Percentiles rank a stretch among this genome's conserved stretches.
Conservation (phyloP, 2,329 filamentous ascomycete species). For the Juglanconis sp. region DNA sequence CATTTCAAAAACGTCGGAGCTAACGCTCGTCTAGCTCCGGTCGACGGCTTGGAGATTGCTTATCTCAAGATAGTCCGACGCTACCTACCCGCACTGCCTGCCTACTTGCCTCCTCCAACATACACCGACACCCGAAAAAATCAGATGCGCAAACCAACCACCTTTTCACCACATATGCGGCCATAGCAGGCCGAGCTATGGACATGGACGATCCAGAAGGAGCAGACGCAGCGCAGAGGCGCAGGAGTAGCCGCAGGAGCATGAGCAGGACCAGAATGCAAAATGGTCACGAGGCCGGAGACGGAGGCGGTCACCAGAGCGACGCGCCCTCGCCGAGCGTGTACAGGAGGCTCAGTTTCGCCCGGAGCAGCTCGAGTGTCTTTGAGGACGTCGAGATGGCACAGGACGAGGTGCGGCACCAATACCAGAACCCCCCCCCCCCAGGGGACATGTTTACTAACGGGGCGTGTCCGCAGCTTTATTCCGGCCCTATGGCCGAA, state of each 20-base stretch:
- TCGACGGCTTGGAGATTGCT: too few species aligned
- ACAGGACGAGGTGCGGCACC: slow-evolving; percentile 71
- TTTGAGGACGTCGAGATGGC: slow-evolving; percentile 99
- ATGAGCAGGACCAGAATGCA: slow-evolving; percentile 1
- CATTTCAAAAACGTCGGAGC: too few species aligned
- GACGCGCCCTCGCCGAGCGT: slow-evolving; percentile 31
- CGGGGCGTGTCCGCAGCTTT: slow-evolving; percentile 52
- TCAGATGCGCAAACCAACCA: not conserved
- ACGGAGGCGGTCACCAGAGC: slow-evolving; percentile 23
- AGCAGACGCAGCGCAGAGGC: slow-evolving; percentile 5
- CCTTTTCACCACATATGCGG: not conserved
- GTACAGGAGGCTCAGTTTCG: slow-evolving; percentile 66
- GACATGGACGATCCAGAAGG: slow-evolving; percentile 16
- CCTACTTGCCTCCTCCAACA: too few species aligned
- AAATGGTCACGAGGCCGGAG: slow-evolving; percentile 19
- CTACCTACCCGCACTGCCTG: too few species aligned
- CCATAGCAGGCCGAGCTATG: not conserved
- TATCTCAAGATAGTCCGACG: too few species aligned
- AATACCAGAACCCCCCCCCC: slow-evolving; percentile 1
- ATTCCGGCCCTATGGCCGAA: slow-evolving; percentile 89
- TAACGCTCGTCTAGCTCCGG: too few species aligned
- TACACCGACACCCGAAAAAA: too few species aligned
- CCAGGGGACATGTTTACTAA: not conserved
- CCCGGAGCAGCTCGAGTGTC: slow-evolving; percentile 73
- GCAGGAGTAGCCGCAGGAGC: not conserved